Conservation (phyloP, 2,329 filamentous ascomycete genomes). For the Verticillium isaacii region DNA sequence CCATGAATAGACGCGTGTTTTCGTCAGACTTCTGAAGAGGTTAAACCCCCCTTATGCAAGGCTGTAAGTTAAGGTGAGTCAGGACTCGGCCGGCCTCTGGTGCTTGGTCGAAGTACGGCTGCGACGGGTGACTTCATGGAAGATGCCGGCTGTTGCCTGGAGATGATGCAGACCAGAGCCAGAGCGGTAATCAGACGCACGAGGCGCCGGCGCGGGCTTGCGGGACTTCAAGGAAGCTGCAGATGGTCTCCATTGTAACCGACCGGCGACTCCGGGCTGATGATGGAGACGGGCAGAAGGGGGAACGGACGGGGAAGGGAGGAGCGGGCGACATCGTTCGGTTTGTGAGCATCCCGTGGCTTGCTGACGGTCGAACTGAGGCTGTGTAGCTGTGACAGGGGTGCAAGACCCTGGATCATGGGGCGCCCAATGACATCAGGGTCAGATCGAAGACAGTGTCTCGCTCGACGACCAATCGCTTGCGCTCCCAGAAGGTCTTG, state of each 20-base stretch:
- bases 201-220: background rate
- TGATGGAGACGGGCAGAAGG: background rate
- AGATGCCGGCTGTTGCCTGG: slow-evolving; percentile 1
- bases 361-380: slow-evolving; percentile 7
- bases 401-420: background rate
- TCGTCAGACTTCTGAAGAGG: background rate
- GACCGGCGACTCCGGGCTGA: slow-evolving; percentile 3
- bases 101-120: background rate
- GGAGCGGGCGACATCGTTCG: background rate
- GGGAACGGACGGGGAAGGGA: background rate
- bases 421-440: slow-evolving; percentile 2
- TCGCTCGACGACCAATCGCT: slow-evolving; percentile 14
- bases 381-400: slow-evolving; percentile 10
- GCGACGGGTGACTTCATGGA: background rate
- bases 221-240: background rate
- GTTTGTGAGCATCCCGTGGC: background rate
- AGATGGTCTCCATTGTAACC: background rate
- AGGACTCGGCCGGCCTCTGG: background rate
- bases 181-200: background rate
- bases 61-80: background rate
- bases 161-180: background rate
- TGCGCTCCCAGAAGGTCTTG: slow-evolving; percentile 3
- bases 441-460: background rate
- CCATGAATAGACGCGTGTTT: background rate
- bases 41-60: background rate